Conservation (phyloP, 75 land plant species). For the Sequoia sempervirens region DNA sequence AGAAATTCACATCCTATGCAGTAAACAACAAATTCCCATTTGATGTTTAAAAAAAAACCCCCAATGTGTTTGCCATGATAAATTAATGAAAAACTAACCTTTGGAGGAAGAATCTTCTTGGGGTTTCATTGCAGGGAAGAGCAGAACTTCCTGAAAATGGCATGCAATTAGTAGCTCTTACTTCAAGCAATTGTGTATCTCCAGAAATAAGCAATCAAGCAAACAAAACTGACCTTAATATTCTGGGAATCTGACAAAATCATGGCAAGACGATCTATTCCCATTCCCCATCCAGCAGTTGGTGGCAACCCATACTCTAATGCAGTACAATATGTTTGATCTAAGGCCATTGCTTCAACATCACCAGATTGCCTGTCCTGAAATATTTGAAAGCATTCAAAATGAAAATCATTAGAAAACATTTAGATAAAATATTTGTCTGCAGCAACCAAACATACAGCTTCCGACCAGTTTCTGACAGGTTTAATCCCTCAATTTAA, state of each 20-base stretch:
- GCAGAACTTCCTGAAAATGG: slow-evolving; percentile 68
- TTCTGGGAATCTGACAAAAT: slow-evolving; percentile 90
- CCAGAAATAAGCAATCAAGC: not conserved
- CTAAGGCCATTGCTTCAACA: slow-evolving; percentile 96
- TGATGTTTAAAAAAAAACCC: not conserved
- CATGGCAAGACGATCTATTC: slow-evolving; percentile 90
- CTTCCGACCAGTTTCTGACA: not conserved
- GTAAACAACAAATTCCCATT: not conserved
- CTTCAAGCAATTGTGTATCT: not conserved
- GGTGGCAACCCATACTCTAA: slow-evolving; percentile 97
- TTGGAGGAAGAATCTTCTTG: slow-evolving; percentile 42
- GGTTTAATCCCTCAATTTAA: too few relatives aligned
- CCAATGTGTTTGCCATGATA: not conserved
- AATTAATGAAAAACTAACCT: not conserved
- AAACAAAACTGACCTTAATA: slow-evolving; percentile 61
- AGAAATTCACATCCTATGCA: not conserved
- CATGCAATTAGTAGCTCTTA: not conserved
- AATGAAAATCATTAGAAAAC: not conserved
- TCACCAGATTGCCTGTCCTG: slow-evolving; percentile 91
- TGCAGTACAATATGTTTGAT: slow-evolving; percentile 84
- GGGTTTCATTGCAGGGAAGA: slow-evolving; percentile 95
- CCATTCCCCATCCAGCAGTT: slow-evolving; percentile 98
- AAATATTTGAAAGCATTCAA: not conserved
- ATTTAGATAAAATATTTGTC: not conserved
- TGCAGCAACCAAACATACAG: not conserved